Base-by-base conservation (phyloP, 1,284 basidiomycete genomes). In the Athelia sp. region DNA sequence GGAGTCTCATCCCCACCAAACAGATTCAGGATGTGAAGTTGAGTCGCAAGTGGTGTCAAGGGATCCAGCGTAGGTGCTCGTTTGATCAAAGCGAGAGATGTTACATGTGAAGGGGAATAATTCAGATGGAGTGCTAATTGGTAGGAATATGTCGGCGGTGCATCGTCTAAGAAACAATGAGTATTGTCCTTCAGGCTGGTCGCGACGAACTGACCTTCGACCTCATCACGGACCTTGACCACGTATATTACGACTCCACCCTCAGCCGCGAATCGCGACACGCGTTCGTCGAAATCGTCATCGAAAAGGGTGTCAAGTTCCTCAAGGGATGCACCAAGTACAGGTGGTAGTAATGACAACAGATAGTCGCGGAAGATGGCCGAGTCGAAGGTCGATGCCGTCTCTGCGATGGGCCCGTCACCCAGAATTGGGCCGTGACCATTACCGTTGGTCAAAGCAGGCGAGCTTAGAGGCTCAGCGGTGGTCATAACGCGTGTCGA, bases 1-100 rank as follows among this genome's bases (percentile, higher is more conserved):
- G 96, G 95, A 1, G 92, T 87, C 53, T 91, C 87, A 42, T 93
- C 87, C 3, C 91, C 90, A 19, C 92, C 92, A 58, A 93, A 98
- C 23, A 98, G 78, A 57, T 95, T 97, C 46, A 98, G 75, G 52
- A 98, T 87, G 59, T 98, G 93, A 9, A 98, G 76, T 66, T 99
- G 96, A 6, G 81, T 74, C 3, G 91, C 84, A 3, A 98, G 78
- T 0, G 94, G 88, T 3, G 79, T 72, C 14, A 83, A 66, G 1
- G 87, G 80, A 68, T 98, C 95, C 43, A 98, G 79, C 1, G 80
- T 85, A 0, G 90, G 83, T 8, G 84, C 82, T 44, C 94, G 87
- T 69, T 98, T 98, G 75, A 99, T 97, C 64, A 98, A 79, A 29
- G 94, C 94, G 46, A 99, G 81, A 0, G 93, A 96, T 9, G 87